A percentile compares a stretch with the other conserved stretches of the same genome.
Conservation (phyloP, 768 basidiomycete species). For the Pleurotus platypus region DNA sequence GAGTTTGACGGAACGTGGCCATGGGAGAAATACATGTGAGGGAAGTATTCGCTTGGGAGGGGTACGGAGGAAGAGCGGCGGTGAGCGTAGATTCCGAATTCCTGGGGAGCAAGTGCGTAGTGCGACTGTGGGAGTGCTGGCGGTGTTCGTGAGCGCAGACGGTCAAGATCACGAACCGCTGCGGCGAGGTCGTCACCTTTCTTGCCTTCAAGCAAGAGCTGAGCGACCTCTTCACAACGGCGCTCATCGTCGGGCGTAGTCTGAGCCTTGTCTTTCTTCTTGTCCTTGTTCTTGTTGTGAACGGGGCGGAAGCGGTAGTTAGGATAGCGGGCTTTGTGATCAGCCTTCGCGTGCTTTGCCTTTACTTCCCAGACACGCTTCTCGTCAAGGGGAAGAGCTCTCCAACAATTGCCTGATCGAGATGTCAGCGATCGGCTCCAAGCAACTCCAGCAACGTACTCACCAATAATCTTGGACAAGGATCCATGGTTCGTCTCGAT, state of each 20-base stretch:
- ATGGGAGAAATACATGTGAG: constrained; percentile 12
- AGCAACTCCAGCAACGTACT: constrained; percentile 25
- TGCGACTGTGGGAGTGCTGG: constrained; percentile 11
- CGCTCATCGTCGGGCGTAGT: constrained; percentile 54
- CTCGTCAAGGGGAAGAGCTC: constrained; percentile 64
- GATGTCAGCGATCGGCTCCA: constrained; percentile 24
- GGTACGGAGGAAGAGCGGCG: constrained; percentile 66
- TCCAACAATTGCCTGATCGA: constrained; percentile 72
- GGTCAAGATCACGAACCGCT: constrained; percentile 54
- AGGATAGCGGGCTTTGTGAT: constrained; percentile 66
- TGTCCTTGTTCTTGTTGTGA: constrained; percentile 47
- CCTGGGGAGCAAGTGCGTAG: constrained; percentile 13
- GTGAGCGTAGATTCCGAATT: constrained; percentile 26
- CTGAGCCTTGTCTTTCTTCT: constrained; percentile 31
- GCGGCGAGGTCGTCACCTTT: constrained; percentile 66
- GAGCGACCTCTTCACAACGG: constrained; percentile 66
- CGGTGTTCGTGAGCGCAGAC: constrained; percentile 18
- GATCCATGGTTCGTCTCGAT: constrained; percentile 78
- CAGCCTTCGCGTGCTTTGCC: constrained; percentile 71
- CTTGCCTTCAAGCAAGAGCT: constrained; percentile 62
- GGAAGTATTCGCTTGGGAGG: constrained; percentile 39
- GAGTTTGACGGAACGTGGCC: constrained; percentile 22
- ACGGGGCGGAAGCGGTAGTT: constrained; percentile 59
- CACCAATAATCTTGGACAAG: constrained; percentile 69
- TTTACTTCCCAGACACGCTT: constrained; percentile 70